Conservation (phyloP, 148 eudicot genomes). For the Cornus controversa region DNA sequence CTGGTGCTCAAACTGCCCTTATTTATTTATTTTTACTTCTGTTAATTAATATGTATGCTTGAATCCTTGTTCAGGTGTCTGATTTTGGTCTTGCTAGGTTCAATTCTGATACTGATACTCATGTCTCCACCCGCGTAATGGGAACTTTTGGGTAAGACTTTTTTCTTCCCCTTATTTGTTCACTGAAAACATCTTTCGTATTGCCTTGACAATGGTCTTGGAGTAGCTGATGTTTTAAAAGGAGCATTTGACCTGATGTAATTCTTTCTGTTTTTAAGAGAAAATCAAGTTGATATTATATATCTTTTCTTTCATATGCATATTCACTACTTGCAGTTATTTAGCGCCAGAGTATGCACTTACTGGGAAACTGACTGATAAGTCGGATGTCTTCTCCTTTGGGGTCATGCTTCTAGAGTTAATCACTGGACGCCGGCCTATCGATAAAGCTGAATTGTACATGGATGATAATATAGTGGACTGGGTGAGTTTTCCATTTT, state of each 20-base stretch:
- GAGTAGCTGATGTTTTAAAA: neutral
- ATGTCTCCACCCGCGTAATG: conserved; percentile 84
- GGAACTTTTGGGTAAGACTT: conserved; percentile 79
- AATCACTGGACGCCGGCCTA: conserved; percentile 79
- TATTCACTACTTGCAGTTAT: conserved; percentile 48
- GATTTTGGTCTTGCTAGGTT: conserved; percentile 85
- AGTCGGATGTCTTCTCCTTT: conserved; percentile 69
- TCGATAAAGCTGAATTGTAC: conserved; percentile 51
- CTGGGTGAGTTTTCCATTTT: conserved; percentile 45
- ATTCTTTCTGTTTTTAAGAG: neutral
- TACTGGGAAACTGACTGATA: conserved; percentile 73
- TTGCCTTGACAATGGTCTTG: neutral
- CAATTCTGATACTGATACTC: conserved; percentile 66
- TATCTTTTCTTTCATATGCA: neutral
- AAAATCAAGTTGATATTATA: conserved; percentile 7
- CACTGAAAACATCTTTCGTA: neutral
- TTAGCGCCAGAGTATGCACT: conserved; percentile 79
- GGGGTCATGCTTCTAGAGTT: conserved; percentile 75
- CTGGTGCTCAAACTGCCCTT: neutral
- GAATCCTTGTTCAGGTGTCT: conserved; percentile 52
- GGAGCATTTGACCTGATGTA: neutral
- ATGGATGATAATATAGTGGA: conserved; percentile 72
- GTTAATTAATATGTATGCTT: neutral
- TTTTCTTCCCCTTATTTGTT: too few relatives aligned
- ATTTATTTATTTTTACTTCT: neutral